A percentile compares a stretch with the other conserved stretches of the same genome.
phyloP scores from a whole-genome alignment of 1,284 basidiomycete genomes.

The Sanghuangporus sanghuang region DNA sequence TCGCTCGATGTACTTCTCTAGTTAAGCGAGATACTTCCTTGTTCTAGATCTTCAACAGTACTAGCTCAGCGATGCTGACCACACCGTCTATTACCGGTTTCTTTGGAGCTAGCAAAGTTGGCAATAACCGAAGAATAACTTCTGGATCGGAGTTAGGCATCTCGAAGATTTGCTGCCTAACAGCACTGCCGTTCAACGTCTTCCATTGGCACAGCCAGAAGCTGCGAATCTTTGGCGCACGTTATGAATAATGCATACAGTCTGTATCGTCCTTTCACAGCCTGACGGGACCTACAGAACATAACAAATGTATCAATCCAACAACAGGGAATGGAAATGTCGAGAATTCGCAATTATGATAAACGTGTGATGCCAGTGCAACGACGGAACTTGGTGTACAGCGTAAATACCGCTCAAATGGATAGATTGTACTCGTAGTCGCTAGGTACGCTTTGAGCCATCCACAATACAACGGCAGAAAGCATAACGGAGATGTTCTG shows the following conservation, averaged over 20 bases:
- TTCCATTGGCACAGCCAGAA: no score
- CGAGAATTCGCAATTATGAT: neutral
- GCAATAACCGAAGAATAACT: no score
- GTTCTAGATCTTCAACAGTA: neutral
- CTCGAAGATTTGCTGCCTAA: no score
- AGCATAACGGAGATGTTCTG: conserved; percentile 93
- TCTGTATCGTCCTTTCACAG: no score
- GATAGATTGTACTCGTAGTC: conserved; percentile 90
- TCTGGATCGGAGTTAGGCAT: no score
- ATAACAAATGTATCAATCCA: neutral
- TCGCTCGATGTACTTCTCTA: neutral
- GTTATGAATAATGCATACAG: no score
- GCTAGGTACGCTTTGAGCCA: conserved; percentile 72
- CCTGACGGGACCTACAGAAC: neutral
- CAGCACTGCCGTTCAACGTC: no score
- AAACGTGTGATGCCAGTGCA: neutral
- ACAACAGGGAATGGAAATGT: neutral
- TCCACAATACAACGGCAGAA: conserved; percentile 82
- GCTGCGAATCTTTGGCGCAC: no score
- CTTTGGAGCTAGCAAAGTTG: neutral
- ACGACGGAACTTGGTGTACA: neutral
- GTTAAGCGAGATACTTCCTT: neutral
- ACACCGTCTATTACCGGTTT: neutral
- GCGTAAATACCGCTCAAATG: conserved; percentile 28
- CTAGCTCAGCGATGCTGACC: neutral